Conservation (phyloP, 495 filamentous ascomycete species). For the Tuber aestivum region DNA sequence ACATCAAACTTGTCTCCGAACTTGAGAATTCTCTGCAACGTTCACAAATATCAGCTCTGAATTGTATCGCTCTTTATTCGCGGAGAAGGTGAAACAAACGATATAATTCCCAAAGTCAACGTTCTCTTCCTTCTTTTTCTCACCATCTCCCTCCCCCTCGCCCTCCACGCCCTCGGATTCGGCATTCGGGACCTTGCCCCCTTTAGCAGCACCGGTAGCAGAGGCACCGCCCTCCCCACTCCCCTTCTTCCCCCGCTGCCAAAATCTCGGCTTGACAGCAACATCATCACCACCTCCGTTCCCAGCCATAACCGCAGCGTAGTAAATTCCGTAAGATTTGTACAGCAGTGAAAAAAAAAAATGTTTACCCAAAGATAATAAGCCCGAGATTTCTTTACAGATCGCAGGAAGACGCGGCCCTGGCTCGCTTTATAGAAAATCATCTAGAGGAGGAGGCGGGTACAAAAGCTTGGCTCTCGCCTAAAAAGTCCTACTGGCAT, state of each 20-base stretch:
- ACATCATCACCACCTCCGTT: not conserved
- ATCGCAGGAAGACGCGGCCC: not conserved
- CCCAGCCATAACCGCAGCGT: not conserved
- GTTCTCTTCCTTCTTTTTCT: slow-evolving; percentile 8
- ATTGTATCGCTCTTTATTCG: too few species aligned
- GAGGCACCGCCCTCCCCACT: not conserved
- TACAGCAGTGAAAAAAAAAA: not conserved
- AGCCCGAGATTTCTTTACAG: too few species aligned
- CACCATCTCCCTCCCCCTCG: not conserved
- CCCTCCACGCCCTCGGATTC: not conserved
- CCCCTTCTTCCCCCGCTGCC: not conserved
- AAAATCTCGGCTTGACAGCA: not conserved
- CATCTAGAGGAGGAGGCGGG: not conserved
- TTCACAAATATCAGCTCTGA: slow-evolving; percentile 9
- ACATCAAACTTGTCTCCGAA: slow-evolving; percentile 29
- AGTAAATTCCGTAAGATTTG: not conserved
- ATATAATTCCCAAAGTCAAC: slow-evolving; percentile 20
- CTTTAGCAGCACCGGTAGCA: not conserved
- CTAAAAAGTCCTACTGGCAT: not conserved
- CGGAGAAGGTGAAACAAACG: slow-evolving; percentile 9
- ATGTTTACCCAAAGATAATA: not conserved
- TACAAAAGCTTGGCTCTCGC: not conserved
- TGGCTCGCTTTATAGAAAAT: not conserved
- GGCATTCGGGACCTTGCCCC: not conserved
- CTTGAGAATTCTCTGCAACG: slow-evolving; percentile 22